A percentile compares a stretch with the other conserved stretches of the same genome.
Evolutionary conservation across 192 early-diverging fungal genomes (phyloP).

Genomic region (Linderina pennispora): DNA sequence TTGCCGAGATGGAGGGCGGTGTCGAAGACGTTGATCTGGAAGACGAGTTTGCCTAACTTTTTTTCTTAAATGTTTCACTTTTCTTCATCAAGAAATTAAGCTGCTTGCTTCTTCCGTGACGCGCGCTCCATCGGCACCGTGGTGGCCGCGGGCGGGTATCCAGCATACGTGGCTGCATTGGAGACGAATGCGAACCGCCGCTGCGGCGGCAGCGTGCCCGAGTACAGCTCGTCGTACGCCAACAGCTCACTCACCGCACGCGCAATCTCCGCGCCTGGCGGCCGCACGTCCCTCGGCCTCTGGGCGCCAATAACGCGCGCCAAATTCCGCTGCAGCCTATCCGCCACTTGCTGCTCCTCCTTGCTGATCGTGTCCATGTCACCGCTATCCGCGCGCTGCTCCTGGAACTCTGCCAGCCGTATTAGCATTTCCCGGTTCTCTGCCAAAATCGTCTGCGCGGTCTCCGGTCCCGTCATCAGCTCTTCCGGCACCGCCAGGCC

Average conservation of each 20-base stretch:
- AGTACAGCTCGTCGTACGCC: constrained; percentile 8
- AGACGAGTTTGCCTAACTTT: constrained; percentile 40
- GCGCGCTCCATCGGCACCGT: constrained; percentile 27
- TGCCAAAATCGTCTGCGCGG: constrained; percentile 18
- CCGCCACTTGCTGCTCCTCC: constrained; percentile 22
- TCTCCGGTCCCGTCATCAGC: too few relatives aligned
- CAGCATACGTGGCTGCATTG: constrained; percentile 12
- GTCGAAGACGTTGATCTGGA: constrained; percentile 34
- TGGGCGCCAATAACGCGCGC: constrained; percentile 13
- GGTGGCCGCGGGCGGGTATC: constrained; percentile 24
- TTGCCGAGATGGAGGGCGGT: constrained; percentile 57
- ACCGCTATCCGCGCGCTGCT: constrained; percentile 15
- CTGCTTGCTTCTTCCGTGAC: not conserved
- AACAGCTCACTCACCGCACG: constrained; percentile 20
- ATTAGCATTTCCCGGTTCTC: constrained; percentile 22
- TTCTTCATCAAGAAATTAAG: not conserved
- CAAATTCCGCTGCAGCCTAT: constrained; percentile 19
- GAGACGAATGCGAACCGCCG: constrained; percentile 38
- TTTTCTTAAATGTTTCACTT: not conserved
- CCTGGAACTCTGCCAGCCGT: constrained; percentile 26
- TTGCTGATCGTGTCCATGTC: constrained; percentile 16
- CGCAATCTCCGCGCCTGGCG: constrained; percentile 24
- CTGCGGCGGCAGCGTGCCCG: constrained; percentile 38
- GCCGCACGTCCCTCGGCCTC: constrained; percentile 15
- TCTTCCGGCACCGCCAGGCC: too few relatives aligned